Evolutionary conservation across 2,329 filamentous ascomycete genomes (phyloP), one percentile per base, ranked within the genome.

Genomic region (Aspergillus sp.): DNA sequence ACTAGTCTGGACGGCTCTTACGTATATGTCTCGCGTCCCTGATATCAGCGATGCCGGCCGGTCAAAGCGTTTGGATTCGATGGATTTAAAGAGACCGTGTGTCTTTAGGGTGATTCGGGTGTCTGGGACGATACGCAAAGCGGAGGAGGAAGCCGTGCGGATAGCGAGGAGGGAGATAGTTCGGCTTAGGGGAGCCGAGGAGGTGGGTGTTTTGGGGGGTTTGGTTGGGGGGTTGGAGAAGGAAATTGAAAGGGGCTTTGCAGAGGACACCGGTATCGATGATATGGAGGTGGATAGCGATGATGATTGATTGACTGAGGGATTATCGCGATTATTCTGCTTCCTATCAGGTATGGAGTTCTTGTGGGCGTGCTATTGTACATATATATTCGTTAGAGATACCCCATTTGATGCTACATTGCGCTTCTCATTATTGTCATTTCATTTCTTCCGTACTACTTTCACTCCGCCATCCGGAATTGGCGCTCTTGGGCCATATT

Each of bases 101-200:
- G 88, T 93, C 1, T 90, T 96, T 62, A 87, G 88, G 46, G 92
- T 99, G 14, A 85, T 96, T 6, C 84, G 90, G 60, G 91, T 97
- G 14, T 95, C 90, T 63, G 95, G 93, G 15, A 99, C 95, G 3
- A 96, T 99, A 68, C 88, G 88, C 66, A 96, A 96, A 75, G 89
- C 87, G 2, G 93, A 98, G 75, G 88, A 96, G 71, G 93, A 96
- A 74, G 91, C 92, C 37, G 89, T 98, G 67, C 83, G 87, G 4
- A 82, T 90, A 59, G 90, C 91, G 43, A 87, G 89, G 65, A 80
- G 82, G 56, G 83, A 91, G 56, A 87, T 96, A 59, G 78, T 90
- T 44, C 83, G 86, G 31, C 87, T 89, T 52, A 84, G 83, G 69
- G 83, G 82, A 27, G 79, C 73, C 46, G 77, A 76, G 69, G 76